Evolutionary conservation across 768 basidiomycete species (phyloP), one percentile per base, ranked within the genome.

Genomic region (Kwoniella botswanensis): DNA sequence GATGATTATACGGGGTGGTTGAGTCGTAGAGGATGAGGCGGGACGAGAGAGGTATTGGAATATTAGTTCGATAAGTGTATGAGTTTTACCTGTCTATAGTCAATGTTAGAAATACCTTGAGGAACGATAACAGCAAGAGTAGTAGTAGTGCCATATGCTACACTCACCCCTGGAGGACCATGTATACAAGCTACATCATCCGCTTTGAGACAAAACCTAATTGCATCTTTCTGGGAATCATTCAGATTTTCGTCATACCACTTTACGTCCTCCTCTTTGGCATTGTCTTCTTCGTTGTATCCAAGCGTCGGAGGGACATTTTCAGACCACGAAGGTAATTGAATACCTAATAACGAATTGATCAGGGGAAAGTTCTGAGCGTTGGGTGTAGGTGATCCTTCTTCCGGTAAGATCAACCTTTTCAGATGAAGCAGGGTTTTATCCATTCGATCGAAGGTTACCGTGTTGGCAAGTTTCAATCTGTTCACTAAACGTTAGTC

Each of bases 401-500:
- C 56, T 21, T 76, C 77, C 15, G 78, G 72, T 4, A 78, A n/a
- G 60, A 82, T 61, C 41, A 87, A 74, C 59, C 85, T 87, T 79
- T 91, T 88, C 26, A 94, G 83, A 64, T 88, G 86, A 71, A 90
- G 87, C 9, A 95, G 86, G 0, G 92, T 90, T 71, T 90, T 90
- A 67, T 93, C 92, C 94, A 98, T 97, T 73, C 94, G 88, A 76
- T 94, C 93, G 80, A 92, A 94, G 0, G 95, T 98, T 17, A 93
- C 89, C 65, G 90, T 93, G 76, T 98, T 98, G 13, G 94, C 94
- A 2, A 96, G 86, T 79, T 98, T 98, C 63, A 98, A 81, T 2
- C 86, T 86, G 69, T 29, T 26, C 12, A 17, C 18, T 15, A 17
- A 55, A 10, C 61, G 10, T 57, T 56, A 56, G 18, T 21, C 29